A percentile compares a stretch with the other conserved stretches of the same genome.
Conservation (phyloP, 345 rosid species). For the Eucalyptus erythrocorys region DNA sequence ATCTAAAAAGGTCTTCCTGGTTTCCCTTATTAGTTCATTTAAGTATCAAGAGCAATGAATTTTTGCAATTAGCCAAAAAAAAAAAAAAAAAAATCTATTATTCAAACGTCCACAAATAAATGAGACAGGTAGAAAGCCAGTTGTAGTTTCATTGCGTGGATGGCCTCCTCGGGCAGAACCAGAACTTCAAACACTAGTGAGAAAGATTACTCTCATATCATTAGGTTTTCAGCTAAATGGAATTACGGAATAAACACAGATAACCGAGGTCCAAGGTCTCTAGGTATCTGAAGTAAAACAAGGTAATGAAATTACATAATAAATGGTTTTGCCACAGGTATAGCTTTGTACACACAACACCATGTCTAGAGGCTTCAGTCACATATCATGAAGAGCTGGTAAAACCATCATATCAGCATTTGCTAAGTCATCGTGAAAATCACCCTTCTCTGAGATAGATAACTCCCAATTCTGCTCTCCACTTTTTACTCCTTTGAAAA, state of each 20-base stretch:
- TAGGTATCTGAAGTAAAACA: not conserved
- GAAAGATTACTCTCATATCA: not conserved
- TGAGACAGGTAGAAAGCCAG: not conserved
- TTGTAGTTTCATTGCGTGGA: not conserved
- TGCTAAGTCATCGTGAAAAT: not conserved
- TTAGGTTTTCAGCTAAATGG: not conserved
- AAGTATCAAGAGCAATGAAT: not conserved
- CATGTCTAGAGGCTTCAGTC: not conserved
- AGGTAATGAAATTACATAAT: not conserved
- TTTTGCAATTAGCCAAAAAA: not conserved
- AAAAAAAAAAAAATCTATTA: not conserved
- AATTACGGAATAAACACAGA: not conserved
- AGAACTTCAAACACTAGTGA: not conserved
- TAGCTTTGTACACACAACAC: not conserved
- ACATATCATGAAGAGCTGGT: not conserved
- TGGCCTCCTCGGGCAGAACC: not conserved
- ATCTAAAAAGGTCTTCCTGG: not conserved
- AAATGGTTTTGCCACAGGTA: not conserved
- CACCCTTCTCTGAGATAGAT: not conserved
- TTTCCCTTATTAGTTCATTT: not conserved
- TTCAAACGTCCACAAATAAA: not conserved
- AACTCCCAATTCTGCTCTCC: not conserved
- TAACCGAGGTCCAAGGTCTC: not conserved
- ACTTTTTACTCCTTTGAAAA: not conserved
- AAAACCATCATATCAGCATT: not conserved